Percentiles rank a stretch among this genome's conserved stretches.
These are phyloP conservation scores for Alternaria ethzedia DNA, from an alignment of 2,329 filamentous ascomycete species.

Conservation along the genomic window DNA sequence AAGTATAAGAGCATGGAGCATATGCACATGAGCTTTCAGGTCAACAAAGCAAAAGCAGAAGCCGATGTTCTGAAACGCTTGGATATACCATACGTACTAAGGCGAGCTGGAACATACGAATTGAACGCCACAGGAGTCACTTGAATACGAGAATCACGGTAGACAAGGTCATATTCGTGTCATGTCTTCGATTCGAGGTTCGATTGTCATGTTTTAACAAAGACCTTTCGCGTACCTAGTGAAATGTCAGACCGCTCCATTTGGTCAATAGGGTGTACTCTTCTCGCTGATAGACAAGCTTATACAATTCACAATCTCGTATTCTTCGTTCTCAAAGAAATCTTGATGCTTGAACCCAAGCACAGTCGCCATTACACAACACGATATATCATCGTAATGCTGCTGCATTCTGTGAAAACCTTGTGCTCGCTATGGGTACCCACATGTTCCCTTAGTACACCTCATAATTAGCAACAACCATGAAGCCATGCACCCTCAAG, in stretches of 20 bases:
- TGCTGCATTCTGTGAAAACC: fast-evolving
- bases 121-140: not conserved
- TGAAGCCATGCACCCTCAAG: not conserved
- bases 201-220: not conserved
- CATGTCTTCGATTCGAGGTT: not conserved
- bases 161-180: not conserved
- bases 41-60: not conserved
- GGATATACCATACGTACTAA: not conserved
- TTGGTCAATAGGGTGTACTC: not conserved
- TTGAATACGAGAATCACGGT: not conserved
- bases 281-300: not conserved
- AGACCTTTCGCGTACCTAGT: not conserved
- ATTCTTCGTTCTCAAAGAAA: not conserved
- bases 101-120: not conserved
- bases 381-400: not conserved
- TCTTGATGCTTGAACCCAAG: not conserved
- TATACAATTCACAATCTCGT: not conserved
- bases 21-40: not conserved
- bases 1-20: not conserved
- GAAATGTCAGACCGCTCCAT: not conserved
- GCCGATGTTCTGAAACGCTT: not conserved
- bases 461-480: not conserved
- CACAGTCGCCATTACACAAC: not conserved
- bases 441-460: not conserved
- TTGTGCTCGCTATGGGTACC: not conserved